phyloP scores from a whole-genome alignment of 163 green algal species.

The Chloroidium sp. region DNA sequence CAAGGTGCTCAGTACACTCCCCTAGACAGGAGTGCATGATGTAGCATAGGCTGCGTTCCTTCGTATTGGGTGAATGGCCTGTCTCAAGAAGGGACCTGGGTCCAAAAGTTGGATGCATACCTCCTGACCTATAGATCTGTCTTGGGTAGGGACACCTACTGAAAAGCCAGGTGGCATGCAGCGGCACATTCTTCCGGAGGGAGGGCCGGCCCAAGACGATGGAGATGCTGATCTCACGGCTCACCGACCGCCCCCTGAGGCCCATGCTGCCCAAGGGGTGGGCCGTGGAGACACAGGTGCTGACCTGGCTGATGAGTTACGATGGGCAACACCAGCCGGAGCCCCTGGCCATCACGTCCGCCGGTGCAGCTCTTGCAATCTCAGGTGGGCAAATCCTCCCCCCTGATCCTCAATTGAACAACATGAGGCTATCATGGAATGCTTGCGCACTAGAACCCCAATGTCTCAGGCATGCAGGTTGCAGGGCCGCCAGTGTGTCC shows the following conservation, averaged over 20 bases:
- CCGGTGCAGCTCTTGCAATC: slow-evolving; percentile 73
- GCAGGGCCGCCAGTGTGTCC: too few species aligned
- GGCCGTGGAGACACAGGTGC: slow-evolving; percentile 82
- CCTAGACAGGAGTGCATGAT: too few species aligned
- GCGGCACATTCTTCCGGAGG: slow-evolving; percentile 78
- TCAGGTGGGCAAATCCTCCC: slow-evolving; percentile 38
- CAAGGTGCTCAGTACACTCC: slow-evolving; percentile 34
- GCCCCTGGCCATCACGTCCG: slow-evolving; percentile 90
- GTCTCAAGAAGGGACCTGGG: neutral
- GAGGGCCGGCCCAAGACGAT: slow-evolving; percentile 67
- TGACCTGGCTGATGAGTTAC: slow-evolving; percentile 87
- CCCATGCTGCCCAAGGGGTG: slow-evolving; percentile 88
- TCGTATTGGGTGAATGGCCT: neutral
- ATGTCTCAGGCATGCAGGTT: too few species aligned
- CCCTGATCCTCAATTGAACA: neutral
- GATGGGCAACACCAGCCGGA: slow-evolving; percentile 71
- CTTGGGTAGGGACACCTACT: neutral
- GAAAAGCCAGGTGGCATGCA: slow-evolving; percentile 20
- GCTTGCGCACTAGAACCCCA: too few species aligned
- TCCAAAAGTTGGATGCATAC: neutral
- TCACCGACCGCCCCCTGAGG: slow-evolving; percentile 88
- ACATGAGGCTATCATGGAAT: too few species aligned
- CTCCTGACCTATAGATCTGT: neutral
- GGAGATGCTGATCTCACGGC: slow-evolving; percentile 74
- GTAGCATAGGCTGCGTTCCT: too few species aligned